These are phyloP conservation scores for Emmonsiellopsis sp. DNA, from an alignment of 2,329 filamentous ascomycete genomes.

Conservation along the genomic window DNA sequence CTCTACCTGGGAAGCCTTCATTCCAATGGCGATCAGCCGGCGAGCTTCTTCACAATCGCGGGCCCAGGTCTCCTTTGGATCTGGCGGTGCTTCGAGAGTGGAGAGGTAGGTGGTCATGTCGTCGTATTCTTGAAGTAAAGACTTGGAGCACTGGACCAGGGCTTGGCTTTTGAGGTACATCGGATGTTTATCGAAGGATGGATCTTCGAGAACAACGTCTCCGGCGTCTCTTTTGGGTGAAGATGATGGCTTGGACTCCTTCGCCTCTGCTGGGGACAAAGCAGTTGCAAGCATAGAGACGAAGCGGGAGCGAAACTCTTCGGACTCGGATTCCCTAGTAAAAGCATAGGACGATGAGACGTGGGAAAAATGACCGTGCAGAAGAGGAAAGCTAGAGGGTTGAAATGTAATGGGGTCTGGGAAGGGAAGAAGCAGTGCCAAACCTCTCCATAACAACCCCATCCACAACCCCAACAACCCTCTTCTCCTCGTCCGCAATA, in stretches of 20 bases:
- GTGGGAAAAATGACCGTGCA: background rate
- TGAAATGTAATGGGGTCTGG: background rate
- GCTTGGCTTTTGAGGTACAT: slow-evolving; percentile 6
- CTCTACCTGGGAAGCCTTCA: slow-evolving; percentile 9
- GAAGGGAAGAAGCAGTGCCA: background rate
- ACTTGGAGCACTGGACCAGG: slow-evolving; percentile 5
- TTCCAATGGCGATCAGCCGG: slow-evolving; percentile 10
- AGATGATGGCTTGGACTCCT: background rate
- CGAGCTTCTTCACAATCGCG: slow-evolving; percentile 10
- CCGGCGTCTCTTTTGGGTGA: background rate
- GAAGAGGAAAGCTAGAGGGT: background rate
- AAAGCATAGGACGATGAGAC: background rate
- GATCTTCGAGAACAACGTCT: background rate
- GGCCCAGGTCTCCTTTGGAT: slow-evolving; percentile 7
- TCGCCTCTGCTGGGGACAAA: slow-evolving; percentile 4
- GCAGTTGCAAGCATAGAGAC: slow-evolving; percentile 5
- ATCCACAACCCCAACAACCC: slow-evolving; percentile 8
- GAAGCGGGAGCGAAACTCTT: slow-evolving; percentile 9
- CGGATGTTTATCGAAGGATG: slow-evolving; percentile 3
- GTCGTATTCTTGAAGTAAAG: slow-evolving; percentile 8
- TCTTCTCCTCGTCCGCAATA: slow-evolving; percentile 10
- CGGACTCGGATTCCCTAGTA: slow-evolving; percentile 7
- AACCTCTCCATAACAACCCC: slow-evolving; percentile 8
- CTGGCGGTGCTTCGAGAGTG: slow-evolving; percentile 4
- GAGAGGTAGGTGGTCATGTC: slow-evolving; percentile 4